Base-by-base conservation (phyloP, 148 eudicot species). In the Chenopodium formosanum region DNA sequence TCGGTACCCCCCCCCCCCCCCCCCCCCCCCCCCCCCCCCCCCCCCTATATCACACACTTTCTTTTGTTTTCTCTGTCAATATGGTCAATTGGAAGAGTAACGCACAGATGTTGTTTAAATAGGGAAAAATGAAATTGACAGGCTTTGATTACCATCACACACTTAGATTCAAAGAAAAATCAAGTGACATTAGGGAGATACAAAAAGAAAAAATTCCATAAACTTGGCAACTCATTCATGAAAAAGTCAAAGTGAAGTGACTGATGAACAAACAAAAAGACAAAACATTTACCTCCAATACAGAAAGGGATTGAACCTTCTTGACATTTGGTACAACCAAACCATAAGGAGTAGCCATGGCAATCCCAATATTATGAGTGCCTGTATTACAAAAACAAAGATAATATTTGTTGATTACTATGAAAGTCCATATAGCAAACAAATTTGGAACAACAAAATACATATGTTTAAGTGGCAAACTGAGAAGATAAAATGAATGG, bases 261-360 rank as follows among this genome's bases (percentile, higher is more conserved):
- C 16, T 12, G 78, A 13, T 65, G 47, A 65, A 37, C 44, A 66
- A 29, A 74, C 11, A 75, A 37, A 34, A 31, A 62, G 47, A 79
- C 70, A 78, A 19, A 60, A 44, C 76, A 89, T 90, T 84, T 60
- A 93, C 99, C 94, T 95, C 97, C 83, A 90, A 81, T 78, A 93
- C 85, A 71, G 97, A 92, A 78, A 93, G 94, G 25, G 92, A 90
- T 75, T 95, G 97, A 84, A 92, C 97, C 75, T 90, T 92, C 87
- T 95, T 95, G 44, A 93, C 89, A 89, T 92, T 95, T 68, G 99
- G 99, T 79, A 95, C 99, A 78, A 95, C 99, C 77, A 93, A 84
- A 87, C 97, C 99, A 83, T 86, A 72, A 75, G 92, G 94, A 82
- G 99, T 93, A 84, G 98, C 98, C 98, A 95, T 95, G 72, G 98